Percentiles rank a stretch among this genome's conserved stretches.
These are phyloP conservation scores for Auriscalpium vulgare DNA, from an alignment of 768 basidiomycete species.

Conservation along the genomic window DNA sequence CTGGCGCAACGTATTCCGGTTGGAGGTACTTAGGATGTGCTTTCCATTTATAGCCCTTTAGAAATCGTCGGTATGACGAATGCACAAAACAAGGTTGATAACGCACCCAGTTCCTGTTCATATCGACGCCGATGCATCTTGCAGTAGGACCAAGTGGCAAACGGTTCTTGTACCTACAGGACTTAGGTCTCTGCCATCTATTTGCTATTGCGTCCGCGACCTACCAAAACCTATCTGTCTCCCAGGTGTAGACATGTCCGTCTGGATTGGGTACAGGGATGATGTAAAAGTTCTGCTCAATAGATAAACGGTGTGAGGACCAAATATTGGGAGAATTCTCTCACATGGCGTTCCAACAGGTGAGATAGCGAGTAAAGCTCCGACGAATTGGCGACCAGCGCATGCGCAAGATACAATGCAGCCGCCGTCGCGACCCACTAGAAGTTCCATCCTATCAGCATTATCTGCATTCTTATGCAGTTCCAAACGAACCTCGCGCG, in stretches of 20 bases:
- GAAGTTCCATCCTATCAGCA: neutral
- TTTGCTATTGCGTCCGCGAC: neutral
- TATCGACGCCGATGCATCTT: slow-evolving; percentile 65
- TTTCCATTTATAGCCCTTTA: slow-evolving; percentile 71
- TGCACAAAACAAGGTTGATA: neutral
- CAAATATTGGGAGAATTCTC: neutral
- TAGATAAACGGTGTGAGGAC: neutral
- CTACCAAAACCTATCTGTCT: slow-evolving; percentile 56
- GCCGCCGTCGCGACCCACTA: slow-evolving; percentile 81
- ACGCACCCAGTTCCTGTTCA: slow-evolving; percentile 36
- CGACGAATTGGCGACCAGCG: slow-evolving; percentile 44
- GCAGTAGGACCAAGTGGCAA: slow-evolving; percentile 39
- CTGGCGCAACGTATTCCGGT: slow-evolving; percentile 9
- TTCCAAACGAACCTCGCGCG: slow-evolving; percentile 49
- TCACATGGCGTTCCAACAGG: slow-evolving; percentile 48
- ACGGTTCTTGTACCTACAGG: slow-evolving; percentile 60
- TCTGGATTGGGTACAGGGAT: slow-evolving; percentile 64
- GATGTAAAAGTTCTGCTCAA: slow-evolving; percentile 51
- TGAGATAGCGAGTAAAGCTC: slow-evolving; percentile 37
- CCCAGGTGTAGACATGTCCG: slow-evolving; percentile 72
- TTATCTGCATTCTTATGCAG: neutral
- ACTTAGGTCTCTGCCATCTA: neutral
- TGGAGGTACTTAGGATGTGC: slow-evolving; percentile 16
- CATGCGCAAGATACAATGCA: slow-evolving; percentile 64
- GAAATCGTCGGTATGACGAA: neutral